phyloP scores from a whole-genome alignment of 495 filamentous ascomycete genomes.

The Podospora australis region DNA sequence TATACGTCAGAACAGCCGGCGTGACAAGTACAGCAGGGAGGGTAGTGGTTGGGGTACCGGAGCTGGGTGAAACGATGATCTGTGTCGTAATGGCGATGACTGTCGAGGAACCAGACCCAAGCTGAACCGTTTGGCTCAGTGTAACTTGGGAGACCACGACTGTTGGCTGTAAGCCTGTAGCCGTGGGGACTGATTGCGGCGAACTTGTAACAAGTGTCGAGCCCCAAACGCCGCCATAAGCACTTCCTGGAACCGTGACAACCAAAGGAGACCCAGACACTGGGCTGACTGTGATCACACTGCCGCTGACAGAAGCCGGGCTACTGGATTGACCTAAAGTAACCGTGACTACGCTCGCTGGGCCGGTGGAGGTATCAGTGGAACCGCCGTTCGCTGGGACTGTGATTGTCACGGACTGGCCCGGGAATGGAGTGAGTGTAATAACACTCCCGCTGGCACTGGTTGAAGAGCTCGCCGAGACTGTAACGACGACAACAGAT shows the following conservation, averaged over 20 bases:
- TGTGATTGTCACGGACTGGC: too few species aligned
- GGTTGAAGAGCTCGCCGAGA: background rate
- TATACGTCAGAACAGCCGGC: constrained; percentile 15
- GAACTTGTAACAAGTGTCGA: background rate
- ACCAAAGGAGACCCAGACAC: background rate
- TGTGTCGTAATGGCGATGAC: constrained; percentile 15
- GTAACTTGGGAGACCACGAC: constrained; percentile 18
- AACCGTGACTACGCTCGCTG: background rate
- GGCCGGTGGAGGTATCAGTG: too few species aligned
- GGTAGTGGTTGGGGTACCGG: background rate
- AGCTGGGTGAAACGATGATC: constrained; percentile 8
- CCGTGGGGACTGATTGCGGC: background rate
- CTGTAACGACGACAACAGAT: background rate
- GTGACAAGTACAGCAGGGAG: constrained; percentile 3
- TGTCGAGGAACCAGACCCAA: constrained; percentile 16
- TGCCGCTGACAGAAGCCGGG: background rate
- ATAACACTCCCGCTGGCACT: background rate
- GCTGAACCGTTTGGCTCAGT: constrained; percentile 18
- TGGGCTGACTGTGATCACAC: background rate
- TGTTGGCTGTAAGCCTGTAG: background rate
- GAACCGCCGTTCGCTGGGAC: too few species aligned
- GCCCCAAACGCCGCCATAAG: background rate
- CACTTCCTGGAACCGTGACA: background rate
- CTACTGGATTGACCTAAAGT: too few species aligned
- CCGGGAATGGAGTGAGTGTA: background rate